phyloP scores from a whole-genome alignment of 768 basidiomycete species.

The Mycena kentingensis region DNA sequence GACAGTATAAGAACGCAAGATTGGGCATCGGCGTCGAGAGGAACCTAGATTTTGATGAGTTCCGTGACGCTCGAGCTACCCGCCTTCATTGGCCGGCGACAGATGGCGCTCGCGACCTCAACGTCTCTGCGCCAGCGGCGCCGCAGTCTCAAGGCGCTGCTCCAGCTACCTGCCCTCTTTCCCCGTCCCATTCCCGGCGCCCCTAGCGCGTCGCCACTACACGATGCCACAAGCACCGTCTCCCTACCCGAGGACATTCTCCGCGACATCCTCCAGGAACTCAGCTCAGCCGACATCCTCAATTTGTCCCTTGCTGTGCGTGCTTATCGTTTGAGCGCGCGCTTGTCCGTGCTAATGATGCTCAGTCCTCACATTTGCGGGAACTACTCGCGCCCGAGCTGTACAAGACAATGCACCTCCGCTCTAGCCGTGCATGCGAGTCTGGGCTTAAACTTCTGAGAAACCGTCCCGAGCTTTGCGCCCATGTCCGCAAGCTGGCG shows the following conservation, averaged over 20 bases:
- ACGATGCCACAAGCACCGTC: constrained; percentile 22
- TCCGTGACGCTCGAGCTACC: too few species aligned
- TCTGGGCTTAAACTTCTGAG: constrained; percentile 40
- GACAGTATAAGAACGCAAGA: too few species aligned
- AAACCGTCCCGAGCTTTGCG: constrained; percentile 37
- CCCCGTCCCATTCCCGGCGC: constrained; percentile 31
- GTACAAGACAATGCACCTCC: constrained; percentile 47
- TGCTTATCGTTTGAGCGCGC: constrained; percentile 1
- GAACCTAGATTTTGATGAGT: too few species aligned
- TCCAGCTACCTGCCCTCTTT: constrained; percentile 35
- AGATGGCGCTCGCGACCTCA: background rate
- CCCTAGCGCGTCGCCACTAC: constrained; percentile 24
- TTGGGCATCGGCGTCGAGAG: too few species aligned
- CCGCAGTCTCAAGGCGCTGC: constrained; percentile 38
- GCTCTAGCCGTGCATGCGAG: constrained; percentile 43
- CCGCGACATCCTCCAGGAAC: constrained; percentile 38
- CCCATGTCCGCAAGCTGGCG: constrained; percentile 43
- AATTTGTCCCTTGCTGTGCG: constrained; percentile 45
- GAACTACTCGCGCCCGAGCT: constrained; percentile 35
- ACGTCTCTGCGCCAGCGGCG: constrained; percentile 22
- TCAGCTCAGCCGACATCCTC: constrained; percentile 41
- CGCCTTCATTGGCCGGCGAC: too few species aligned
- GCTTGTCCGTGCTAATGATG: background rate
- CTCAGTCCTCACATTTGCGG: constrained; percentile 35
- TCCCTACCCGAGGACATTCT: constrained; percentile 43